Base-by-base conservation (phyloP, 192 early-diverging fungal species). In the Gamsiella multidivaricata region DNA sequence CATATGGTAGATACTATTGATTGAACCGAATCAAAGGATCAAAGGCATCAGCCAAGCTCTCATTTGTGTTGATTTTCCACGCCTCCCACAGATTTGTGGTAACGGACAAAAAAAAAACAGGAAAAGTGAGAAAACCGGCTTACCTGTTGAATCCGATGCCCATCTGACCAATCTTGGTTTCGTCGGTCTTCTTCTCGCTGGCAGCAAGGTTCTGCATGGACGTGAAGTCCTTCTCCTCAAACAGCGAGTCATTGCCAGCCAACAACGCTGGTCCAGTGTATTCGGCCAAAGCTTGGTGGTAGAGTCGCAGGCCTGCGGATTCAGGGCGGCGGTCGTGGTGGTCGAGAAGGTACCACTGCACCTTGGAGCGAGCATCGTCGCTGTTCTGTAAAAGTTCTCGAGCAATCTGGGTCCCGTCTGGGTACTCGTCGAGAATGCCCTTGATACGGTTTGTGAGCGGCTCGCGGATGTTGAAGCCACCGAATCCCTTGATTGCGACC, bases 391-490 rank as follows among this genome's bases (percentile, higher is more conserved):
- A 50, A 3, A 79, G 49, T 47, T 83, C 82, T 17, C 82, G 65
- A 1, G 81, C 59, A 39, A 83, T 73, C 36, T 83, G 82, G 2
- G 82, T 65, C 1, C 82, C 81, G 31, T 83, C 82, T 1, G 82
- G 82, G 20, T 83, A 83, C 15, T 83, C 82, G n/a, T 75, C 63
- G 1, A 83, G 67, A 11, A 83, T 79, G 6, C 62, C 69, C 7
- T 37, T 32, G 22, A 84, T 75, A 29, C 70, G 63, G 23, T 55
- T 53, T 0, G 81, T 82, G 20, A 79, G 33, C 3, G 81, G 68
- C 49, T 70, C 76, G 5, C 41, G n/a, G 14, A 71, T 63, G 17
- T 54, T 57, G 29, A 56, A 62, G 45, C 12, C 9, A 46, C n/a
- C 4, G 45, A 46, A 46, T 6, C 17, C 17, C 45, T 46, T 46